Evolutionary conservation across 129 eudicot species (phyloP).

Genomic region (Pulicaria dysenterica): DNA sequence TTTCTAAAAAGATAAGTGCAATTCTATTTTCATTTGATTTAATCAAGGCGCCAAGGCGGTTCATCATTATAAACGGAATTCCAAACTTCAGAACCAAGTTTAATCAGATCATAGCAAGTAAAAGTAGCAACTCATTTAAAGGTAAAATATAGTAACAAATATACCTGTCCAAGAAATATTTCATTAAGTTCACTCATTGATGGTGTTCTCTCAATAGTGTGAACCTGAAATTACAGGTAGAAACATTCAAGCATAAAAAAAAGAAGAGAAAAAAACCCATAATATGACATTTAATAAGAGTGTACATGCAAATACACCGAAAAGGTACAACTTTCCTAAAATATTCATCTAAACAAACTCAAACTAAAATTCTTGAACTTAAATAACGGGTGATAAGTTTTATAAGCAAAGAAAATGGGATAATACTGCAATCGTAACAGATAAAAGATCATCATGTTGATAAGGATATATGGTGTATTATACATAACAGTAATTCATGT

Average conservation of each 20-base stretch:
- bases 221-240: conserved; percentile 63
- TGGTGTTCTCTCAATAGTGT: conserved; percentile 89
- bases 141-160: conserved; percentile 26
- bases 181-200: conserved; percentile 99
- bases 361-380: not conserved
- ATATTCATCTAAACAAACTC: conserved; percentile 14
- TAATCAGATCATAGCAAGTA: conserved; percentile 12
- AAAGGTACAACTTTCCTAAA: conserved; percentile 1
- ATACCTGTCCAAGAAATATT: conserved; percentile 96
- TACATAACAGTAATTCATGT: conserved; percentile 1
- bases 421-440: not conserved
- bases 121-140: conserved; percentile 16
- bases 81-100: conserved; percentile 6
- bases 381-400: not conserved
- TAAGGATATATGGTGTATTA: conserved; percentile 2
- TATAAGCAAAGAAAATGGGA: not conserved
- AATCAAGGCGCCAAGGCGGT: not conserved
- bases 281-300: conserved; percentile 19
- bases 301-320: conserved; percentile 9
- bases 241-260: conserved; percentile 16
- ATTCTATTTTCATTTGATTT: not conserved
- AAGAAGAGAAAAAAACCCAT: conserved; percentile 5
- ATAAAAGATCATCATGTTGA: not conserved
- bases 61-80: conserved; percentile 7
- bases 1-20: not conserved